Percentiles rank a stretch among this genome's conserved stretches.
These are phyloP conservation scores for Xylariaceae sp. DNA, from an alignment of 2,329 filamentous ascomycete species.

Conservation along the genomic window DNA sequence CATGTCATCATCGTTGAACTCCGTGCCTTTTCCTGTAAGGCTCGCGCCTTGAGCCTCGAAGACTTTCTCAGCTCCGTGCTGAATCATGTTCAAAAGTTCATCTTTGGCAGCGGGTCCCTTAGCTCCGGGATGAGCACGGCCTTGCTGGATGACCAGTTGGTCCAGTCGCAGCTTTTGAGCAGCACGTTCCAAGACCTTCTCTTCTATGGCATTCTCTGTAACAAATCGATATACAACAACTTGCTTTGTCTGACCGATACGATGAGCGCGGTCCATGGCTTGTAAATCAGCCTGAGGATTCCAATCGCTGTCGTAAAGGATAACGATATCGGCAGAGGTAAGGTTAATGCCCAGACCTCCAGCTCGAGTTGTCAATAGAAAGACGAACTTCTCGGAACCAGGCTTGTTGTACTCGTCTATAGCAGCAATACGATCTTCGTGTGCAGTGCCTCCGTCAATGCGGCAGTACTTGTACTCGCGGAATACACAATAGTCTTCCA, in stretches of 20 bases:
- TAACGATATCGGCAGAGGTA: conserved; percentile 90
- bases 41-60: conserved; percentile 72
- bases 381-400: conserved; percentile 92
- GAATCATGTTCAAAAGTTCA: conserved; percentile 95
- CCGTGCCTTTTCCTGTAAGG: conserved; percentile 55
- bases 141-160: conserved; percentile 96
- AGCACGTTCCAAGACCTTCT: conserved; percentile 94
- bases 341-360: conserved; percentile 96
- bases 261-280: conserved; percentile 97
- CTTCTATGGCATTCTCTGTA: conserved; percentile 96
- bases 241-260: conserved; percentile 98
- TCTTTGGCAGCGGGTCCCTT: conserved; percentile 95
- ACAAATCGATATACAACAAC: conserved; percentile 96
- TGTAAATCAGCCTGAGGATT: conserved; percentile 97
- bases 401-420: conserved; percentile 99
- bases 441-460: conserved; percentile 93
- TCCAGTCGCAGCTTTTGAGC: conserved; percentile 95
- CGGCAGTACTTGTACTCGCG: conserved; percentile 92
- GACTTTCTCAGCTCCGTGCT: conserved; percentile 94
- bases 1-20: conserved; percentile 83
- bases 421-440: conserved; percentile 94
- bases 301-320: conserved; percentile 98
- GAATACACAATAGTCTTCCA: conserved; percentile 98
- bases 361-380: conserved; percentile 89
- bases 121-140: conserved; percentile 81